These are phyloP conservation scores for Adansonia rubrostipa DNA, from an alignment of 441 rosid genomes.

Conservation along the genomic window DNA sequence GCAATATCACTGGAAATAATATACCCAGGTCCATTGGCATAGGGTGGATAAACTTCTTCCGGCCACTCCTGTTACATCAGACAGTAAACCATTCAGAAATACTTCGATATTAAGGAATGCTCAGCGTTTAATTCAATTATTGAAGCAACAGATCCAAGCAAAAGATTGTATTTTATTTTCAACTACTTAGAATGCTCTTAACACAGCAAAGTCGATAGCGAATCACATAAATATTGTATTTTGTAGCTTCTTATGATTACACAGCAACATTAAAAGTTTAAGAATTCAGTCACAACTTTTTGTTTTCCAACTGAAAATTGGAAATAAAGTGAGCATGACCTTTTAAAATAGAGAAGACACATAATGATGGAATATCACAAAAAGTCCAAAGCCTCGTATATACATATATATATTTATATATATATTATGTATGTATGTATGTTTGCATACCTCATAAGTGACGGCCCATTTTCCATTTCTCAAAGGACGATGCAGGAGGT, in stretches of 20 bases:
- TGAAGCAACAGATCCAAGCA: background rate
- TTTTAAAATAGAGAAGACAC: background rate
- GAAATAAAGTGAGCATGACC: background rate
- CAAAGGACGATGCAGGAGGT: conserved; percentile 93
- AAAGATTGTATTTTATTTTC: background rate
- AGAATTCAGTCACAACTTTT: background rate
- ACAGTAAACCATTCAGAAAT: background rate
- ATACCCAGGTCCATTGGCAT: conserved; percentile 96
- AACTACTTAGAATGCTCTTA: background rate
- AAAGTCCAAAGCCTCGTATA: conserved; percentile 15
- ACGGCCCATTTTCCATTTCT: conserved; percentile 43
- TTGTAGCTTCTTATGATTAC: background rate
- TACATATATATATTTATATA: too few relatives aligned
- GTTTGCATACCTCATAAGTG: conserved; percentile 70
- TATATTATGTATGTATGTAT: background rate
- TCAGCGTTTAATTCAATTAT: background rate
- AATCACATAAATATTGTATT: background rate
- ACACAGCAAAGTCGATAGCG: background rate
- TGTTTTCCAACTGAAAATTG: background rate
- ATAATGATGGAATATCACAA: background rate
- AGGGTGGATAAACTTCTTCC: conserved; percentile 87
- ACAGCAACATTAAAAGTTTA: background rate
- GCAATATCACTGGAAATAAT: conserved; percentile 82
- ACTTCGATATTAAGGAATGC: conserved; percentile 7
- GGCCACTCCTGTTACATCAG: conserved; percentile 92